phyloP scores from a whole-genome alignment of 1,139 yeast species.

The Geotrichum siamense region DNA sequence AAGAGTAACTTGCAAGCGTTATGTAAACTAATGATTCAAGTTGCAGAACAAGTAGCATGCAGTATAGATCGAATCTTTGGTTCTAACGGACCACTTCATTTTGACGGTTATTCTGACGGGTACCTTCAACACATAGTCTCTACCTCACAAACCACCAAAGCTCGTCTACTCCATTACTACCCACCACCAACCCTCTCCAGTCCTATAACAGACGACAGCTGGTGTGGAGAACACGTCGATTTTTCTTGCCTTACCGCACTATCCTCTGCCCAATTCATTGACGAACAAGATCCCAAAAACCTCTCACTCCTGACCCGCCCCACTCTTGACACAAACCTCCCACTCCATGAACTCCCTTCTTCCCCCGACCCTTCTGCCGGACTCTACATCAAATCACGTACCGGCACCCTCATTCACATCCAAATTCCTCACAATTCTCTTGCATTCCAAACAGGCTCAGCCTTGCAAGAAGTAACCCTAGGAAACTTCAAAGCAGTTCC shows the following conservation, averaged over 20 bases:
- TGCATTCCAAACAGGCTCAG: slow-evolving; percentile 62
- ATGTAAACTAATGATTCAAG: slow-evolving; percentile 45
- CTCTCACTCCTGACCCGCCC: neutral
- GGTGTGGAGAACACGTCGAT: slow-evolving; percentile 65
- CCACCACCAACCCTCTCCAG: slow-evolving; percentile 7
- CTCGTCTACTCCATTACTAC: slow-evolving; percentile 51
- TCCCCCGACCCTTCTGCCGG: slow-evolving; percentile 48
- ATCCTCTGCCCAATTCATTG: slow-evolving; percentile 50
- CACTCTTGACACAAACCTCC: slow-evolving; percentile 3
- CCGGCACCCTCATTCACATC: slow-evolving; percentile 44
- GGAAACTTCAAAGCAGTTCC: slow-evolving; percentile 53
- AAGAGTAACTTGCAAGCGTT: slow-evolving; percentile 28
- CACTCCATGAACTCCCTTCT: slow-evolving; percentile 25
- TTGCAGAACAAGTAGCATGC: slow-evolving; percentile 46
- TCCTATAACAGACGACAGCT: slow-evolving; percentile 29
- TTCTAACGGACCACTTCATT: slow-evolving; percentile 19
- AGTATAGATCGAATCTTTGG: slow-evolving; percentile 46
- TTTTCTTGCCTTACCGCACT: slow-evolving; percentile 59
- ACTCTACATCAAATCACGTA: slow-evolving; percentile 46
- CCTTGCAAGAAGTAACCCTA: slow-evolving; percentile 47
- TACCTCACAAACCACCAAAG: slow-evolving; percentile 51
- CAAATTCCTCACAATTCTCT: slow-evolving; percentile 49
- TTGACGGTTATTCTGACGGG: slow-evolving; percentile 33
- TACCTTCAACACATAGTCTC: slow-evolving; percentile 44
- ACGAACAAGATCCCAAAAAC: slow-evolving; percentile 32